Conservation (phyloP, 192 early-diverging fungal species). For the Funneliformis mosseae region DNA sequence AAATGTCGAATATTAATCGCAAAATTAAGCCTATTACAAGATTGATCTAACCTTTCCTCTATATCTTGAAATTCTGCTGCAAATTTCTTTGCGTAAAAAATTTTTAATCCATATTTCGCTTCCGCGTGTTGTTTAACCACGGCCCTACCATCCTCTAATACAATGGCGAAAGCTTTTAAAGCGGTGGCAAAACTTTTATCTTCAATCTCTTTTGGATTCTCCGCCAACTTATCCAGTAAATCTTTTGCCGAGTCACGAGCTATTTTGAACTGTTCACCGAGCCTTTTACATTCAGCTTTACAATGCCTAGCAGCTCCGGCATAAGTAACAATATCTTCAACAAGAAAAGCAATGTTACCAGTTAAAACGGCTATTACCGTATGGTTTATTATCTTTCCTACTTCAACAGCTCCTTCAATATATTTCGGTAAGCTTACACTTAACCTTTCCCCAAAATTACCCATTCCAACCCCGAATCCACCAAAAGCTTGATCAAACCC, state of each 20-base stretch:
- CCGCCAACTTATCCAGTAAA: conserved; percentile 18
- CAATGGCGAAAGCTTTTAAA: conserved; percentile 32
- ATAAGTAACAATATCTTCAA: conserved; percentile 27
- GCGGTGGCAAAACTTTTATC: conserved; percentile 26
- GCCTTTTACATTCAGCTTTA: conserved; percentile 34
- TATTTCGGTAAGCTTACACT: conserved; percentile 23
- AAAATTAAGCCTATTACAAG: conserved; percentile 22
- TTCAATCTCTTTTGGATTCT: conserved; percentile 31
- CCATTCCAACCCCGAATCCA: not conserved
- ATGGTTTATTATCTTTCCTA: conserved; percentile 29
- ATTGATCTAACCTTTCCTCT: conserved; percentile 30
- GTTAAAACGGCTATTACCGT: conserved; percentile 27
- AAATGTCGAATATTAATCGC: conserved; percentile 27
- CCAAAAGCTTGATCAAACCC: not conserved
- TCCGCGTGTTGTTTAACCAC: conserved; percentile 32
- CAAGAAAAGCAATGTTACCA: conserved; percentile 29
- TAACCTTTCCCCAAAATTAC: not conserved
- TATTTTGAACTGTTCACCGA: conserved; percentile 31
- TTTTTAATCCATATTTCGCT: conserved; percentile 33
- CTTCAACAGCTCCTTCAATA: conserved; percentile 29
- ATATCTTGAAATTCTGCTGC: conserved; percentile 29
- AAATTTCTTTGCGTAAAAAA: conserved; percentile 32
- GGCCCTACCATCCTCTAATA: conserved; percentile 29
- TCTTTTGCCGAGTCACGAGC: conserved; percentile 24
- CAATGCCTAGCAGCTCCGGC: conserved; percentile 30